Percentiles rank a stretch among this genome's conserved stretches.
Evolutionary conservation across 1,284 basidiomycete species (phyloP).

Genomic region (Rhodotorula sp.): DNA sequence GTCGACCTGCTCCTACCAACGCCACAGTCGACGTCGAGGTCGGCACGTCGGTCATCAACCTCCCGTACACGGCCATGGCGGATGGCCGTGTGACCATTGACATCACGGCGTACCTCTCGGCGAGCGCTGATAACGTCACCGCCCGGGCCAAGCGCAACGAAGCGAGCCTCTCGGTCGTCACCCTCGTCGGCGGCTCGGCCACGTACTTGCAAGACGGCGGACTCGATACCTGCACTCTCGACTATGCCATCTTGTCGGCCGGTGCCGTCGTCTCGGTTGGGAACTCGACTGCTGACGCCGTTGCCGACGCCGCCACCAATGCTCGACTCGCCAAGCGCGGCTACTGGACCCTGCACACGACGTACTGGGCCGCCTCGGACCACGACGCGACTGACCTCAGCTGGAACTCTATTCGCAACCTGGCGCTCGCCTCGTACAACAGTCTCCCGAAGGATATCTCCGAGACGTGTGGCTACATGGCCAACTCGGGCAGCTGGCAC

Average conservation of each 20-base stretch:
- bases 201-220: not conserved
- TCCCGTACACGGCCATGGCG: not conserved
- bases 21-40: not conserved
- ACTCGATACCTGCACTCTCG: constrained; percentile 1
- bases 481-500: constrained; percentile 1
- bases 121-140: not conserved
- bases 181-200: not conserved
- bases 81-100: not conserved
- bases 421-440: not conserved
- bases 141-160: not conserved
- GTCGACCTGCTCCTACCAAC: not conserved
- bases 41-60: not conserved
- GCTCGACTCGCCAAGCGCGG: not conserved
- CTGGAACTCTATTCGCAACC: not conserved
- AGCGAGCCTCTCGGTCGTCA: not conserved
- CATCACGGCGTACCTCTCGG: not conserved
- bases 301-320: not conserved
- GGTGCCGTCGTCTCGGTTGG: not conserved
- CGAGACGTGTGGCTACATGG: not conserved
- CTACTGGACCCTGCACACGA: constrained; percentile 1
- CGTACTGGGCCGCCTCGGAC: not conserved
- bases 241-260: not conserved
- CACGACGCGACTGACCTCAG: not conserved
- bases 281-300: not conserved
- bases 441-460: not conserved